phyloP scores from a whole-genome alignment of 805 yeast species.

The Kluyveromyces dobzhanskii region DNA sequence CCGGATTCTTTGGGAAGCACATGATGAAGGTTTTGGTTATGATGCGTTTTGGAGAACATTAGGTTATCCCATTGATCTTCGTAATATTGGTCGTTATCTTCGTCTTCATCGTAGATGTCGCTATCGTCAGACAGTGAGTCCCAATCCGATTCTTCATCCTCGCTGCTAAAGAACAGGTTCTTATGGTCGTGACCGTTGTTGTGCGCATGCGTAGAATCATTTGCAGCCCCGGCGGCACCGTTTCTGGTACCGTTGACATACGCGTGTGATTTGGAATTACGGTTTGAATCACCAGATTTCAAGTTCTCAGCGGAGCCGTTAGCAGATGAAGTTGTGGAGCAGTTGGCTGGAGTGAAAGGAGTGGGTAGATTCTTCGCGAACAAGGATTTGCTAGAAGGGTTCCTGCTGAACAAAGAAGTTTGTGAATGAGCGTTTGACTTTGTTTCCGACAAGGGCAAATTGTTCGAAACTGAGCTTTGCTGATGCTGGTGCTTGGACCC shows the following conservation, averaged over 20 bases:
- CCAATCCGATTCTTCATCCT: conserved; percentile 30
- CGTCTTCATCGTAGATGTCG: conserved; percentile 22
- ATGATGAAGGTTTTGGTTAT: conserved; percentile 4
- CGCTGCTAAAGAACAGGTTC: conserved; percentile 26
- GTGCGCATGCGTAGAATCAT: neutral
- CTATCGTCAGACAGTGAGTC: conserved; percentile 23
- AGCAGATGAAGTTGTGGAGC: neutral
- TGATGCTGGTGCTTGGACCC: neutral
- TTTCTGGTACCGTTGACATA: neutral
- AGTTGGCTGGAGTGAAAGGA: conserved; percentile 4
- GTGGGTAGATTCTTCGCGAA: neutral
- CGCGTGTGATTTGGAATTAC: neutral
- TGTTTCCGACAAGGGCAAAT: neutral
- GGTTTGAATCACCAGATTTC: neutral
- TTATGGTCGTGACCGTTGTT: conserved; percentile 8
- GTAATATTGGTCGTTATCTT: conserved; percentile 26
- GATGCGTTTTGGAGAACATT: conserved; percentile 15
- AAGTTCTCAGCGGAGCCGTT: neutral
- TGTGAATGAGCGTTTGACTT: neutral
- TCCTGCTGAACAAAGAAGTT: conserved; percentile 2
- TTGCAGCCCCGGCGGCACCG: neutral
- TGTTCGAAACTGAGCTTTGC: neutral
- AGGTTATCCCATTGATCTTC: conserved; percentile 27
- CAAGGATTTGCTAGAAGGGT: conserved; percentile 1
- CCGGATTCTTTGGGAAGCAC: conserved; percentile 11